Conservation (phyloP, 2,329 filamentous ascomycete genomes). For the Hypoxylon sp. region DNA sequence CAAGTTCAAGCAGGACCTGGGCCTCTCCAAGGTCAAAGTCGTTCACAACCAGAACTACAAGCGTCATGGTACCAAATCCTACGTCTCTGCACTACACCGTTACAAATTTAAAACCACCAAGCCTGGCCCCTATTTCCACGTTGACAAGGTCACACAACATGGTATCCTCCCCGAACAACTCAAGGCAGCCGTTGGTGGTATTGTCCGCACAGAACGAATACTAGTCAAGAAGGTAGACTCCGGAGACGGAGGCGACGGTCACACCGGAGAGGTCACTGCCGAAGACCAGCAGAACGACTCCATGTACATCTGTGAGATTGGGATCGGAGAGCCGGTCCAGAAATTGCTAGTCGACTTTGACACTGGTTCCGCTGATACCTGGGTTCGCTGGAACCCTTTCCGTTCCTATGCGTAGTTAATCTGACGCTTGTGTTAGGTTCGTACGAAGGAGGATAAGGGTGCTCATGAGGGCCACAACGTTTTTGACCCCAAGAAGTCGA, state of each 20-base stretch:
- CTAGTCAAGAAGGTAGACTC: slow-evolving; percentile 62
- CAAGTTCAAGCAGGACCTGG: slow-evolving; percentile 55
- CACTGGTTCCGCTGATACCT: slow-evolving; percentile 78
- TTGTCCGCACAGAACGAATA: slow-evolving; percentile 61
- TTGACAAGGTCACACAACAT: slow-evolving; percentile 63
- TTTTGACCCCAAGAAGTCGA: slow-evolving; percentile 73
- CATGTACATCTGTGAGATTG: slow-evolving; percentile 72
- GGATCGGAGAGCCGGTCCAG: slow-evolving; percentile 76
- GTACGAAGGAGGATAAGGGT: slow-evolving; percentile 64
- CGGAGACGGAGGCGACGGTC: slow-evolving; percentile 51
- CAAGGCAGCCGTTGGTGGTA: slow-evolving; percentile 63
- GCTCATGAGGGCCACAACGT: slow-evolving; percentile 64
- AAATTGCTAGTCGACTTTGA: slow-evolving; percentile 76
- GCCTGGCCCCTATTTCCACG: slow-evolving; percentile 72
- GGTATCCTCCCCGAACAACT: slow-evolving; percentile 61
- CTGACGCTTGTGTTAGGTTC: slow-evolving; percentile 60
- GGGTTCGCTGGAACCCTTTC: slow-evolving; percentile 63
- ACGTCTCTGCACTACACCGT: slow-evolving; percentile 72
- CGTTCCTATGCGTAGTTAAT: background rate
- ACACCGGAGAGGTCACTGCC: slow-evolving; percentile 67
- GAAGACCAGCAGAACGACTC: slow-evolving; percentile 78
- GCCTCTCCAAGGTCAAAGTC: slow-evolving; percentile 64
- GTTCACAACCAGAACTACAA: slow-evolving; percentile 73
- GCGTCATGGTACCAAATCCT: slow-evolving; percentile 73
- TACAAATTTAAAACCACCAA: slow-evolving; percentile 74